phyloP scores from a whole-genome alignment of 1,139 yeast genomes.

The Lodderomyces jiufengensis region DNA sequence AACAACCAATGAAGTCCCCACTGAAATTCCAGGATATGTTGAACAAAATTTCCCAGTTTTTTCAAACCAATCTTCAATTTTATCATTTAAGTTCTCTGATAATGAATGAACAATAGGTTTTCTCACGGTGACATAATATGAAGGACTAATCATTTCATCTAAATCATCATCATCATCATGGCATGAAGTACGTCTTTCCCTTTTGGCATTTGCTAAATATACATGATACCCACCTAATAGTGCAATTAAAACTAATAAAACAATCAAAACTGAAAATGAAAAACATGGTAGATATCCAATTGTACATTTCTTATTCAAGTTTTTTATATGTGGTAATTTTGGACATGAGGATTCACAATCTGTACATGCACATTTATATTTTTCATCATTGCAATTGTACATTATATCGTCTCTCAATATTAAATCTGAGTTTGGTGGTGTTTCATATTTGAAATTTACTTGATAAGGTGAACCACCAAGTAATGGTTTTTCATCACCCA shows the following conservation, averaged over 20 bases:
- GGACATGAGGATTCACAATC: constrained; percentile 89
- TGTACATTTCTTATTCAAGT: constrained; percentile 39
- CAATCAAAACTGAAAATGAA: constrained; percentile 55
- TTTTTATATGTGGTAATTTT: constrained; percentile 42
- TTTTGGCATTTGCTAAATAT: constrained; percentile 22
- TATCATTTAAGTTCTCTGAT: constrained; percentile 14
- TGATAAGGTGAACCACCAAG: constrained; percentile 96
- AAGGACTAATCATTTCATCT: constrained; percentile 18
- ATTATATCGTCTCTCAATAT: constrained; percentile 29
- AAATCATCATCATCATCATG: constrained; percentile 17
- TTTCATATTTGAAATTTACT: constrained; percentile 62
- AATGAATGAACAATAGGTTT: constrained; percentile 10
- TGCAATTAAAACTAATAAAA: constrained; percentile 41
- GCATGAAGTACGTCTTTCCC: constrained; percentile 5
- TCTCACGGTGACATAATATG: constrained; percentile 13
- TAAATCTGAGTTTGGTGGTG: constrained; percentile 20
- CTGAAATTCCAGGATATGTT: constrained; percentile 51
- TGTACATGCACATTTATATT: constrained; percentile 81
- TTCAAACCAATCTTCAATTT: constrained; percentile 35
- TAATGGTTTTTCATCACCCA: constrained; percentile 91
- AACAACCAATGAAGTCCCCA: constrained; percentile 41
- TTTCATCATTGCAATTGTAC: constrained; percentile 58
- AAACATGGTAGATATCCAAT: constrained; percentile 71
- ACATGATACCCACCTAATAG: constrained; percentile 39
- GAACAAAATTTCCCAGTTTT: constrained; percentile 55